A percentile compares a stretch with the other conserved stretches of the same genome.
Evolutionary conservation across 805 yeast species (phyloP).

Genomic region (Saccharomycopsis sp.): DNA sequence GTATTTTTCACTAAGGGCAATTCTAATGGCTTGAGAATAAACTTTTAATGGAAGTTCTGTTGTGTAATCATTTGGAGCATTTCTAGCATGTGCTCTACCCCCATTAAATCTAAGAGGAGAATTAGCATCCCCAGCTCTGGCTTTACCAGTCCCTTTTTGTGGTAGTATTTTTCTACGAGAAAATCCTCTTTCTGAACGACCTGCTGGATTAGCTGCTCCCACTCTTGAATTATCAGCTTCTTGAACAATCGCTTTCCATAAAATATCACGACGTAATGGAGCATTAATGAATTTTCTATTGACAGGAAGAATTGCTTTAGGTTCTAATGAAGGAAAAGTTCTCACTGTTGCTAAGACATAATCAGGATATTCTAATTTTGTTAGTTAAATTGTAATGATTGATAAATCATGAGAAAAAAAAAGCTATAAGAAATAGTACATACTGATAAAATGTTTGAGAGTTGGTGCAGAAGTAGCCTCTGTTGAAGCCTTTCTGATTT

Average conservation of each 20-base stretch:
- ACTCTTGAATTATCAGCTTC: conserved; percentile 87
- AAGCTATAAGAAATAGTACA: not conserved
- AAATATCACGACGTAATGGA: conserved; percentile 80
- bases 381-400: no score
- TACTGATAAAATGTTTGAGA: no score
- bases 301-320: conserved; percentile 65
- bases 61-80: conserved; percentile 83
- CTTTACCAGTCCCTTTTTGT: conserved; percentile 92
- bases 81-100: conserved; percentile 79
- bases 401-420: no score
- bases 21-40: conserved; percentile 66
- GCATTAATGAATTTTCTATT: conserved; percentile 57
- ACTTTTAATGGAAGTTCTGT: conserved; percentile 66
- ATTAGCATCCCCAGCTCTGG: conserved; percentile 93
- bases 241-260: conserved; percentile 90
- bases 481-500: no score
- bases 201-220: conserved; percentile 79
- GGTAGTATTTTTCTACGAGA: conserved; percentile 73
- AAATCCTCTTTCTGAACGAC: conserved; percentile 78
- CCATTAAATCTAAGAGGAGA: conserved; percentile 89
- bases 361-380: conserved; percentile 29
- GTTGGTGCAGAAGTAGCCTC: no score
- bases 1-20: conserved; percentile 76
- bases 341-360: conserved; percentile 72
- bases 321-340: conserved; percentile 85